These are phyloP conservation scores for Quercus mongolica DNA, from an alignment of 306 rosid species.

Conservation along the genomic window DNA sequence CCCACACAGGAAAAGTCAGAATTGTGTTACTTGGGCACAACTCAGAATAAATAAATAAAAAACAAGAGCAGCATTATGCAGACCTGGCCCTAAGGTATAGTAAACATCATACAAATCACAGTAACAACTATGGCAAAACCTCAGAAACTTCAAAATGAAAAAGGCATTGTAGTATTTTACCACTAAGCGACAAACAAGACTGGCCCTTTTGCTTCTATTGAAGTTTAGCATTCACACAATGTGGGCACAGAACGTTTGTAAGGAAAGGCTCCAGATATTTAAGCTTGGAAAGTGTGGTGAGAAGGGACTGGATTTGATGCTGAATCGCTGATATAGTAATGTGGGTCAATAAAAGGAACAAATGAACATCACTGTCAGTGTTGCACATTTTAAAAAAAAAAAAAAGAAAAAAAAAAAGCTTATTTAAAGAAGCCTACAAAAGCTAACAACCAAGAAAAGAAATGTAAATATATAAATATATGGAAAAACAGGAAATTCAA, in stretches of 20 bases:
- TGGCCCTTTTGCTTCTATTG: constrained; percentile 1
- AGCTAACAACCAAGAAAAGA: background rate
- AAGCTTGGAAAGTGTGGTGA: constrained; percentile 10
- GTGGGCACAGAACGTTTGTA: constrained; percentile 11
- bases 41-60: constrained; percentile 1
- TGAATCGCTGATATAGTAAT: background rate
- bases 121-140: background rate
- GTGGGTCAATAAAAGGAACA: constrained; percentile 23
- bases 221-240: constrained; percentile 11
- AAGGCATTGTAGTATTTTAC: background rate
- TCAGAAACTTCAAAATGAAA: constrained; percentile 6
- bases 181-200: constrained; percentile 9
- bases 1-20: background rate
- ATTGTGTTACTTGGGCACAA: background rate
- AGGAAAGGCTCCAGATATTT: constrained; percentile 15
- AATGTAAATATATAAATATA: constrained; percentile 1
- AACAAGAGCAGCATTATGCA: constrained; percentile 2
- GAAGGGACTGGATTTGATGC: constrained; percentile 19
- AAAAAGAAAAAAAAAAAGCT: background rate
- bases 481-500: constrained; percentile 16
- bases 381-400: constrained; percentile 6
- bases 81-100: constrained; percentile 1
- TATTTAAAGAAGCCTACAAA: background rate
- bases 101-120: constrained; percentile 10
- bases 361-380: constrained; percentile 16